Evolutionary conservation across 768 basidiomycete genomes (phyloP).

Genomic region (Phallus indusiatus): DNA sequence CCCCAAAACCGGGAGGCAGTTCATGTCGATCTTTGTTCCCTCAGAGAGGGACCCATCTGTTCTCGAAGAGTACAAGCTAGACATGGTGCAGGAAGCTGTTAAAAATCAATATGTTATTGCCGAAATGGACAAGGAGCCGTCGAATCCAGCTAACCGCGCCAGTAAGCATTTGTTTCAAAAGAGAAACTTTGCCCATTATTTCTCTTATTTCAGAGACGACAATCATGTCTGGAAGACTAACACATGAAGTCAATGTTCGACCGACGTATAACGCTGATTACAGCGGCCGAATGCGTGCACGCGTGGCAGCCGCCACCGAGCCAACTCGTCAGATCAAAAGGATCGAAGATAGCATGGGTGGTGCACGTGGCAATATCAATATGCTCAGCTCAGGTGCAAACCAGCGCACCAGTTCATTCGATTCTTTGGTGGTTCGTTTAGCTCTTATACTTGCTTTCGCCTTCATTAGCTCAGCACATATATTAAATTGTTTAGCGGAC

Average conservation of each 20-base stretch:
- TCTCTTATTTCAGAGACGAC: conserved; percentile 8
- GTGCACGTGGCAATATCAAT: conserved; percentile 67
- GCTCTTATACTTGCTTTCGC: not conserved
- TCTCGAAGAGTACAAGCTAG: conserved; percentile 70
- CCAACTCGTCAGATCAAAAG: conserved; percentile 56
- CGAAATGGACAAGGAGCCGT: conserved; percentile 62
- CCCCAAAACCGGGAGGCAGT: conserved; percentile 35
- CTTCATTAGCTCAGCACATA: not conserved
- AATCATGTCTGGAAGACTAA: conserved; percentile 60
- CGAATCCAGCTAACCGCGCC: conserved; percentile 30
- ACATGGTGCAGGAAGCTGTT: conserved; percentile 77
- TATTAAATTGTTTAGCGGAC: conserved; percentile 1
- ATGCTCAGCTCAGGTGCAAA: conserved; percentile 43
- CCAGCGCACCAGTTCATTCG: conserved; percentile 35
- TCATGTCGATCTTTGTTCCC: conserved; percentile 47
- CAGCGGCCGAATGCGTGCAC: conserved; percentile 60
- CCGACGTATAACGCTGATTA: conserved; percentile 62
- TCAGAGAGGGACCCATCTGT: conserved; percentile 16
- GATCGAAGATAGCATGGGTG: conserved; percentile 64
- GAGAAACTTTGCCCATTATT: not conserved
- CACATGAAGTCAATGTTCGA: conserved; percentile 69
- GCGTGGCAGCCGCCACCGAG: conserved; percentile 57
- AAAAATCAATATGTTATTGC: conserved; percentile 84
- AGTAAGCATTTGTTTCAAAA: conserved; percentile 6
- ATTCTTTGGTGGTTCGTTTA: conserved; percentile 53